phyloP scores from a whole-genome alignment of 1,284 basidiomycete genomes.

The Cyathus olla region DNA sequence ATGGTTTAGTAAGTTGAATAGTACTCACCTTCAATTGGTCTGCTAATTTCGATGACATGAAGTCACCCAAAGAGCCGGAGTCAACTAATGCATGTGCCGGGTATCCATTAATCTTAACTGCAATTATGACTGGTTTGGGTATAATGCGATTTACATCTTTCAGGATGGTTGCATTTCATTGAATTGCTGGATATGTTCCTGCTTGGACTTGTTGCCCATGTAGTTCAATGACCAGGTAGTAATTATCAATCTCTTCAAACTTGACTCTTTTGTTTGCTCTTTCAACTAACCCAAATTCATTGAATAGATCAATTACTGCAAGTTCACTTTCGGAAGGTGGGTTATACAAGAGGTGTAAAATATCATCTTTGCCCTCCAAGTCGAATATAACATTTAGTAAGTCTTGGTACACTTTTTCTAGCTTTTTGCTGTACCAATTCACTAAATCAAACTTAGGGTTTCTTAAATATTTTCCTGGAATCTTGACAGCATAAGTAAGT shows the following conservation, averaged over 20 bases:
- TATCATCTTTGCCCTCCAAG: neutral
- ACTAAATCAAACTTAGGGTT: neutral
- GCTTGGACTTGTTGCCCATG: neutral
- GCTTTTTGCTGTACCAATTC: neutral
- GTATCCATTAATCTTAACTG: constrained; percentile 32
- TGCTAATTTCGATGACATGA: constrained; percentile 42
- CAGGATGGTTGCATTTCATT: neutral
- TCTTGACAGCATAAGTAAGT: neutral
- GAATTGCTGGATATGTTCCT: neutral
- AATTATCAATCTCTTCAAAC: too few relatives aligned
- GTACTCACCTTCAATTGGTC: constrained; percentile 40
- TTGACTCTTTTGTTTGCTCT: neutral
- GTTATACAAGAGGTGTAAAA: neutral
- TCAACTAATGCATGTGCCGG: constrained; percentile 37
- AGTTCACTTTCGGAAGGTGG: neutral
- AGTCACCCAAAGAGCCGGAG: constrained; percentile 44
- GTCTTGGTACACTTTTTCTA: neutral
- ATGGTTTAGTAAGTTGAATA: constrained; percentile 12
- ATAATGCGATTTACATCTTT: constrained; percentile 5
- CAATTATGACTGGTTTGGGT: constrained; percentile 35
- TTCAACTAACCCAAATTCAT: neutral
- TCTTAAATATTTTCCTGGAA: neutral
- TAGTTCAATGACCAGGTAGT: neutral
- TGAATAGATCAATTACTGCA: neutral
- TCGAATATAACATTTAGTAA: neutral